Evolutionary conservation across 768 basidiomycete species (phyloP).

Genomic region (Tylopilus subfusipes): DNA sequence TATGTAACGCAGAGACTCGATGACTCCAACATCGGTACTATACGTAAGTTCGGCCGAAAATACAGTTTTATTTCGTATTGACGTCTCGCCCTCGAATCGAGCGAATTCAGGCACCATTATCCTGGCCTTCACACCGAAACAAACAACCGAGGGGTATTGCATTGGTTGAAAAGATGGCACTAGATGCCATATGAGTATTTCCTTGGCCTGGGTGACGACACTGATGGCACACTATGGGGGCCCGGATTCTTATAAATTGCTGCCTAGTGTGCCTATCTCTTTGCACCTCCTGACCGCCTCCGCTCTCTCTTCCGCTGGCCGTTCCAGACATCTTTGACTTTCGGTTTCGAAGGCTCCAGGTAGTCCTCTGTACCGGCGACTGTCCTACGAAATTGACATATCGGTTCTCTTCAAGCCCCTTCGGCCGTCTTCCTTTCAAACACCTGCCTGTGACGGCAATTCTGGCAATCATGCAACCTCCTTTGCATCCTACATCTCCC

Average conservation of each 20-base stretch:
- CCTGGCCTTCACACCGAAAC: not conserved
- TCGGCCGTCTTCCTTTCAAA: too few relatives aligned
- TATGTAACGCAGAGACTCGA: too few relatives aligned
- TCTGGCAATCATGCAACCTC: conserved; percentile 6
- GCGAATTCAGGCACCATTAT: not conserved
- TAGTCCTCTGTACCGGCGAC: not conserved
- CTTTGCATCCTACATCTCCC: not conserved
- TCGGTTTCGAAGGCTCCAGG: not conserved
- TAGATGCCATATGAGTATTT: too few relatives aligned
- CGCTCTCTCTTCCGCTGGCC: not conserved
- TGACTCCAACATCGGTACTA: too few relatives aligned
- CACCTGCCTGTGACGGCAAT: not conserved
- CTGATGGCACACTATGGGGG: not conserved
- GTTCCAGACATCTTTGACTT: not conserved
- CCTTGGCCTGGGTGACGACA: not conserved
- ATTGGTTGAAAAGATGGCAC: not conserved
- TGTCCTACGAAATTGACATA: not conserved
- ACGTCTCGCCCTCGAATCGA: not conserved
- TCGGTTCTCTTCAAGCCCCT: not conserved
- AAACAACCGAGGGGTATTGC: not conserved
- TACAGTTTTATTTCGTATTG: not conserved
- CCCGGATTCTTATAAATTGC: not conserved
- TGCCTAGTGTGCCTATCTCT: not conserved
- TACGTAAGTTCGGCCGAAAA: too few relatives aligned
- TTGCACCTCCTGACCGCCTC: not conserved